Evolutionary conservation across 1,139 yeast species (phyloP).

Genomic region (Taphrina communis): DNA sequence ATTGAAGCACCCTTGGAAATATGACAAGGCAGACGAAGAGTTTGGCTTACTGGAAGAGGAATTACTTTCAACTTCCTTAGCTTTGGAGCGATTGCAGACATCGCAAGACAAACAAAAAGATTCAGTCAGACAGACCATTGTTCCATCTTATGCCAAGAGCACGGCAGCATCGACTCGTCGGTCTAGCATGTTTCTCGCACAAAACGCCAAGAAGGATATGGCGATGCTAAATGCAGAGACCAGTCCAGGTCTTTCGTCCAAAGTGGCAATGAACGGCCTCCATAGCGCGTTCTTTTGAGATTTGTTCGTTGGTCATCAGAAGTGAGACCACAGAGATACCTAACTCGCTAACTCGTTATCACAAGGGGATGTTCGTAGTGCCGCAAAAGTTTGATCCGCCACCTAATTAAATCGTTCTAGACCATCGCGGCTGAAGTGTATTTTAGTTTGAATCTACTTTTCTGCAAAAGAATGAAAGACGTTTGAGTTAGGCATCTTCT

Average conservation of each 20-base stretch:
- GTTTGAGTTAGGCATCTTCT: no score
- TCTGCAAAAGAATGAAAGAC: no score
- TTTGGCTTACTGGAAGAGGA: not conserved
- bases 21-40: not conserved
- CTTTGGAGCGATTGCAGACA: not conserved
- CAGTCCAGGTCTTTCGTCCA: not conserved
- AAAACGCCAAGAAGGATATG: not conserved
- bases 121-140: not conserved
- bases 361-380: not conserved
- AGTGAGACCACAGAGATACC: no score
- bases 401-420: conserved; percentile 8
- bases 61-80: conserved; percentile 5
- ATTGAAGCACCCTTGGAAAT: not conserved
- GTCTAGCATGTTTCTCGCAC: conserved; percentile 7
- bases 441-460: no score
- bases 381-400: conserved; percentile 14
- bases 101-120: not conserved
- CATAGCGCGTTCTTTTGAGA: conserved; percentile 14
- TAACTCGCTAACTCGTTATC: not conserved
- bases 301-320: not conserved
- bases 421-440: not conserved
- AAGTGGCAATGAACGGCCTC: not conserved
- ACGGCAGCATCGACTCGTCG: conserved; percentile 25
- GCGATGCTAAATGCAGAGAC: not conserved
- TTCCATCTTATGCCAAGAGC: conserved; percentile 30